phyloP scores from a whole-genome alignment of 2,329 filamentous ascomycete genomes.

The Blastomyces gilchristii region DNA sequence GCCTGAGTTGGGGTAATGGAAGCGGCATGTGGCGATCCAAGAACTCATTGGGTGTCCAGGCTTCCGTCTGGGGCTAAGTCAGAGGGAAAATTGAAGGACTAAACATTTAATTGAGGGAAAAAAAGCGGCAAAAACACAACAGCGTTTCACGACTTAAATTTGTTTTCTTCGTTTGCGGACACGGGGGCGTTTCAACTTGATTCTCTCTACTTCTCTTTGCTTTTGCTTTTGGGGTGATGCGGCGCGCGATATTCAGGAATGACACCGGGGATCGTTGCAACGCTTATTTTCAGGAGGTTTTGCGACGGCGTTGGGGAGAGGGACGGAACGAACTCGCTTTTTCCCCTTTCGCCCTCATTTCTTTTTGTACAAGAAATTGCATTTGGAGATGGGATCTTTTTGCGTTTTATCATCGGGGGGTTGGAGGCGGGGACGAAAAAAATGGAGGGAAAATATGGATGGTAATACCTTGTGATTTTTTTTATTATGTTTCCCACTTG shows the following conservation, averaged over 20 bases:
- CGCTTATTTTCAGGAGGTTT: background rate
- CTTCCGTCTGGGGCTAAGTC: constrained; percentile 80
- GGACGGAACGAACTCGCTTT: constrained; percentile 5
- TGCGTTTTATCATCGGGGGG: constrained; percentile 14
- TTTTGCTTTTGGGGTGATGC: background rate
- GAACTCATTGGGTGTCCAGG: constrained; percentile 71
- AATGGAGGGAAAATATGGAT: background rate
- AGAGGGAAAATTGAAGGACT: background rate
- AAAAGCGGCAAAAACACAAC: background rate
- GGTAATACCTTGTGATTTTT: constrained; percentile 21
- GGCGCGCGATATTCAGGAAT: background rate
- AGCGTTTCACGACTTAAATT: background rate
- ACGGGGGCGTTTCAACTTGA: background rate
- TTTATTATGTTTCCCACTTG: background rate
- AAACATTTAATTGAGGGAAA: background rate
- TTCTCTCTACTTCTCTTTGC: background rate
- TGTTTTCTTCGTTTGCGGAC: background rate
- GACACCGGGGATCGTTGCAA: background rate
- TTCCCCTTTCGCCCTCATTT: constrained; percentile 7
- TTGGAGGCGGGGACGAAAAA: background rate
- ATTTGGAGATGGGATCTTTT: background rate
- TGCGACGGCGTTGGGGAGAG: constrained; percentile 6
- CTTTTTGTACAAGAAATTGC: constrained; percentile 6
- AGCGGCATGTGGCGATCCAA: constrained; percentile 78
- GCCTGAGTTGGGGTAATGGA: constrained; percentile 65